These are phyloP conservation scores for Prunus salicina DNA, from an alignment of 306 rosid genomes.

Conservation along the genomic window DNA sequence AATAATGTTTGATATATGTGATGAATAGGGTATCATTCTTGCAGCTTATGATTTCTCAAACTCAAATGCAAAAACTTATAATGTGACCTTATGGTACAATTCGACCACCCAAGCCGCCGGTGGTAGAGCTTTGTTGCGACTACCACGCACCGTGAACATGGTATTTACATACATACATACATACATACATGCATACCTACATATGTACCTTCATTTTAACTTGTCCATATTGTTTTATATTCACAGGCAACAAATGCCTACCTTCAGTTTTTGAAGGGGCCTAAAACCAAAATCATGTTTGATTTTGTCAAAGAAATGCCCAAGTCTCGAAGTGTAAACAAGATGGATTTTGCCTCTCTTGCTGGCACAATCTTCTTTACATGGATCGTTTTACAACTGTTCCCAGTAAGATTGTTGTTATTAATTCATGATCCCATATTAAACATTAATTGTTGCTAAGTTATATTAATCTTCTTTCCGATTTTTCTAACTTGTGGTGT, in stretches of 20 bases:
- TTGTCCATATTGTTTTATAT: neutral
- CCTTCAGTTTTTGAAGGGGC: slow-evolving; percentile 60
- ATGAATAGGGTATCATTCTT: neutral
- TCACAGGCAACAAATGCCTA: slow-evolving; percentile 72
- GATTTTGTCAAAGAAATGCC: slow-evolving; percentile 91
- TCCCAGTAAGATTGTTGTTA: slow-evolving; percentile 58
- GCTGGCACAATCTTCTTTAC: slow-evolving; percentile 73
- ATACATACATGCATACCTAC: neutral
- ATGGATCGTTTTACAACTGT: slow-evolving; percentile 77
- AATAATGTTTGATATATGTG: too few relatives aligned
- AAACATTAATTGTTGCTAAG: neutral
- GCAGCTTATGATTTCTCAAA: slow-evolving; percentile 73
- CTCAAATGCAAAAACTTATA: slow-evolving; percentile 46
- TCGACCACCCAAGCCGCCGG: slow-evolving; percentile 43
- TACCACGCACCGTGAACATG: slow-evolving; percentile 77
- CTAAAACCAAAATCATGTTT: slow-evolving; percentile 51
- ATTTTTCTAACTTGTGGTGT: neutral
- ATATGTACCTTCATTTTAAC: too few relatives aligned
- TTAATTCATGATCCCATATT: too few relatives aligned
- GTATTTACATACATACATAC: slow-evolving; percentile 21
- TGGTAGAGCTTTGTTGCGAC: slow-evolving; percentile 29
- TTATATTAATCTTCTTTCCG: too few relatives aligned
- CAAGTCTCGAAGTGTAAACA: slow-evolving; percentile 40
- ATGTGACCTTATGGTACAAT: slow-evolving; percentile 82
- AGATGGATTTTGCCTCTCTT: slow-evolving; percentile 64